phyloP scores from a whole-genome alignment of 2,329 filamentous ascomycete genomes.

The Iodosphaeria phyllophila region DNA sequence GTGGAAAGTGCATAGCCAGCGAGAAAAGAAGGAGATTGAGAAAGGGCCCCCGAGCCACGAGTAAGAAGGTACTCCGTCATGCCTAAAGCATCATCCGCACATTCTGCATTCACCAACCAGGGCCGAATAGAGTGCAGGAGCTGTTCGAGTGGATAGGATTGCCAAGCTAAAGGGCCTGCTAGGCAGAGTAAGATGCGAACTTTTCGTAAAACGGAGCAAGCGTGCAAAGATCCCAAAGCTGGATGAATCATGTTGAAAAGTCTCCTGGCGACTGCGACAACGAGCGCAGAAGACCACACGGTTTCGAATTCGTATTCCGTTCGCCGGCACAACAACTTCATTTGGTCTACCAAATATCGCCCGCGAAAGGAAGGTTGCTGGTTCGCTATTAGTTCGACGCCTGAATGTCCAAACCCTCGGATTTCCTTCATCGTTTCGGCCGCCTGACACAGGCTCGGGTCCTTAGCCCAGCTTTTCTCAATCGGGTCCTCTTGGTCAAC shows the following conservation, averaged over 20 bases:
- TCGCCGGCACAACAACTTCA: constrained; percentile 60
- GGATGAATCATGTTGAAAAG: constrained; percentile 68
- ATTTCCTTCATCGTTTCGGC: constrained; percentile 50
- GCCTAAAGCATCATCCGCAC: constrained; percentile 77
- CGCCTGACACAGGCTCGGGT: constrained; percentile 38
- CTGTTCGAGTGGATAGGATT: constrained; percentile 80
- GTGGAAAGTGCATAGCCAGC: constrained; percentile 66
- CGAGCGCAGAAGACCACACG: constrained; percentile 61
- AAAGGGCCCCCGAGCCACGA: constrained; percentile 46
- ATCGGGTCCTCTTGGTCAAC: constrained; percentile 62
- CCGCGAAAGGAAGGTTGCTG: constrained; percentile 79
- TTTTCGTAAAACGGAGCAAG: constrained; percentile 72
- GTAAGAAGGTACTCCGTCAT: constrained; percentile 69
- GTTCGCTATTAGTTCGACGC: constrained; percentile 46
- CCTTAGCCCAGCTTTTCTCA: constrained; percentile 46
- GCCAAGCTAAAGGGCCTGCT: constrained; percentile 51
- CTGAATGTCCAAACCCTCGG: constrained; percentile 46
- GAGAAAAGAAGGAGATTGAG: constrained; percentile 51
- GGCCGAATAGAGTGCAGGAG: constrained; percentile 61
- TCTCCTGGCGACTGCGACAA: constrained; percentile 55
- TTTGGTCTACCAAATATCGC: constrained; percentile 55
- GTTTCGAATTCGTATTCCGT: constrained; percentile 43
- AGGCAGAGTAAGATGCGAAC: constrained; percentile 66
- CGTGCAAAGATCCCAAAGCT: constrained; percentile 70
- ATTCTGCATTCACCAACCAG: constrained; percentile 68